A percentile compares a stretch with the other conserved stretches of the same genome.
phyloP scores from a whole-genome alignment of 306 rosid genomes.

The Dryas drummondii region DNA sequence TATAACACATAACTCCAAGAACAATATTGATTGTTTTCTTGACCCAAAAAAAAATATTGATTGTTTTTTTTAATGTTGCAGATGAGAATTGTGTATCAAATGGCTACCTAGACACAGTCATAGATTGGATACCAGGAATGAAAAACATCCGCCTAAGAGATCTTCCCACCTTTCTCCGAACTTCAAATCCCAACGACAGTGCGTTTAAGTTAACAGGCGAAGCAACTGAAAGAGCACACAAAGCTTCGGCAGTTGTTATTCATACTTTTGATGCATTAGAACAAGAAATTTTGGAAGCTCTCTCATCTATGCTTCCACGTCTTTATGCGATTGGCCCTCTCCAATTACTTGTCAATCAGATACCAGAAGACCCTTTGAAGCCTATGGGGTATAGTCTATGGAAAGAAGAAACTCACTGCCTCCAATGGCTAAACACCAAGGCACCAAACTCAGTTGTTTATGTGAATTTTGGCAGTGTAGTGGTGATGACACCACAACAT shows the following conservation, averaged over 20 bases:
- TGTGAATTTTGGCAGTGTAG: constrained; percentile 19
- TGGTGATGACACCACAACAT: neutral
- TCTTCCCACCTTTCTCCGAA: neutral
- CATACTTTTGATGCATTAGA: neutral
- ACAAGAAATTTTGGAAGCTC: neutral
- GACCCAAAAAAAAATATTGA: no score
- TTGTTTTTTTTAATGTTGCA: neutral
- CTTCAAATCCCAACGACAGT: neutral
- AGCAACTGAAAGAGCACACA: neutral
- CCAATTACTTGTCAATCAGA: neutral
- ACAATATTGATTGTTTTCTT: no score
- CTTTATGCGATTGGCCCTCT: neutral
- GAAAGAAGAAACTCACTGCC: constrained; percentile 4
- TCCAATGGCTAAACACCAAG: neutral
- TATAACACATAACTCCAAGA: no score
- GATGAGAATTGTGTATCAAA: neutral
- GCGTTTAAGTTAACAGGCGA: neutral
- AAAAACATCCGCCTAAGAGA: neutral
- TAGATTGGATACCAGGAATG: constrained; percentile 4
- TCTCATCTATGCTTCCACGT: neutral
- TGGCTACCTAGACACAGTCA: constrained; percentile 1
- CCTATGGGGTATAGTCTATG: constrained; percentile 1
- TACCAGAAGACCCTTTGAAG: neutral
- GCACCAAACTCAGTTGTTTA: constrained; percentile 15
- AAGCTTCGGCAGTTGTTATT: neutral